These are phyloP conservation scores for Xylaria sp. DNA, from an alignment of 2,329 filamentous ascomycete genomes.

Conservation along the genomic window DNA sequence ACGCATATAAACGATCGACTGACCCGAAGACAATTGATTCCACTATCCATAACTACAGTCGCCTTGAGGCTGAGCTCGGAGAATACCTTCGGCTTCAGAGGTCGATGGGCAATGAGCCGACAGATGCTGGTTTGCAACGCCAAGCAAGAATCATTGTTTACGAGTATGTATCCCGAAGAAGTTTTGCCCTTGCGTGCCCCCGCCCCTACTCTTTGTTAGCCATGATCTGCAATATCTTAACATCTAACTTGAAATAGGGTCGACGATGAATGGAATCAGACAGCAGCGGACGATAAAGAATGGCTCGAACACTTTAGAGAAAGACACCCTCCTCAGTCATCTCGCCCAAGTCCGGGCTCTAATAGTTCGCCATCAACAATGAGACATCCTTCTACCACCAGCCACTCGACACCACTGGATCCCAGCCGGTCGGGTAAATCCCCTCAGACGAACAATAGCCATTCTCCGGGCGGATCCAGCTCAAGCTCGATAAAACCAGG, in stretches of 20 bases:
- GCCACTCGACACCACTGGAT: constrained; percentile 14
- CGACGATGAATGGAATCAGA: constrained; percentile 73
- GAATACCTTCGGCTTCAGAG: constrained; percentile 62
- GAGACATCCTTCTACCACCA: constrained; percentile 16
- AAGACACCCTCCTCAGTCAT: constrained; percentile 53
- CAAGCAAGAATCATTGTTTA: constrained; percentile 71
- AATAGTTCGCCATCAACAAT: constrained; percentile 34
- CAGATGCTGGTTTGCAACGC: constrained; percentile 65
- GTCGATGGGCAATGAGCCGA: constrained; percentile 59
- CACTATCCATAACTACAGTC: constrained; percentile 67
- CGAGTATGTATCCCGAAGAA: constrained; percentile 49
- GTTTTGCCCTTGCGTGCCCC: background rate
- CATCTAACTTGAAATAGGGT: constrained; percentile 44
- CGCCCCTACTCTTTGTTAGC: background rate
- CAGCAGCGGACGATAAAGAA: constrained; percentile 65
- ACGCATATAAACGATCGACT: constrained; percentile 60
- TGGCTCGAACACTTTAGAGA: constrained; percentile 66
- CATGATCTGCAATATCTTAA: background rate
- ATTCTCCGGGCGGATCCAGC: constrained; percentile 21
- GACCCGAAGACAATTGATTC: constrained; percentile 68
- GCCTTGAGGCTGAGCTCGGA: constrained; percentile 66
- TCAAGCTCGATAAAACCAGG: constrained; percentile 44
- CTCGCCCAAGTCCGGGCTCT: constrained; percentile 41
- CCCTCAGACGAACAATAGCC: constrained; percentile 16
- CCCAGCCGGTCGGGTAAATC: constrained; percentile 4